Percentiles rank a stretch among this genome's conserved stretches.
phyloP scores from a whole-genome alignment of 768 basidiomycete species.

The Mycena olivaceomarginata region DNA sequence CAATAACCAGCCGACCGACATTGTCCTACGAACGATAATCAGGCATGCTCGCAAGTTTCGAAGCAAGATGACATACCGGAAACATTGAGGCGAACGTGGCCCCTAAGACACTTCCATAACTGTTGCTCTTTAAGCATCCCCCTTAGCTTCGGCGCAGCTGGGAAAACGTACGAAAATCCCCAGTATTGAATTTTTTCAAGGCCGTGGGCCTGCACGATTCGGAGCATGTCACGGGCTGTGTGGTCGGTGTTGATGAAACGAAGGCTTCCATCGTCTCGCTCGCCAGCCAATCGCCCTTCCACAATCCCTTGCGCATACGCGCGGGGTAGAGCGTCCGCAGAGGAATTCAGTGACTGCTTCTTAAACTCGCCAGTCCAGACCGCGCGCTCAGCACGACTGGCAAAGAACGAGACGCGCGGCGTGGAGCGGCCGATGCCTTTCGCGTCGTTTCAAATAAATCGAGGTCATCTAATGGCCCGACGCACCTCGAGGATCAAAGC shows the following conservation, averaged over 20 bases:
- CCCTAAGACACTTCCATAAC: slow-evolving; percentile 39
- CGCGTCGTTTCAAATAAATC: neutral
- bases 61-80: slow-evolving; percentile 20
- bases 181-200: too few relatives aligned
- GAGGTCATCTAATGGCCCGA: neutral
- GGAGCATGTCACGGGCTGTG: too few relatives aligned
- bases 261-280: neutral
- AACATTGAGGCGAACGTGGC: slow-evolving; percentile 17
- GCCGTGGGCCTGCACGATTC: too few relatives aligned
- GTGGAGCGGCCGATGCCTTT: too few relatives aligned
- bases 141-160: too few relatives aligned
- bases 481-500: slow-evolving; percentile 48
- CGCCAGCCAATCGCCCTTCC: slow-evolving; percentile 20
- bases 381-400: too few relatives aligned
- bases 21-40: slow-evolving; percentile 29
- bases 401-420: too few relatives aligned
- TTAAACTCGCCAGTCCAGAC: too few relatives aligned
- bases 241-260: too few relatives aligned
- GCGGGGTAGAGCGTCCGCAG: slow-evolving; percentile 22
- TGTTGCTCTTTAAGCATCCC: neutral
- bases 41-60: too few relatives aligned
- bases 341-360: slow-evolving; percentile 25
- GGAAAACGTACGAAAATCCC: too few relatives aligned
- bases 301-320: slow-evolving; percentile 29
- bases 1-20: slow-evolving; percentile 39